Evolutionary conservation across 768 basidiomycete species (phyloP), one percentile per base, ranked within the genome.

Genomic region (Trametes meyenii): DNA sequence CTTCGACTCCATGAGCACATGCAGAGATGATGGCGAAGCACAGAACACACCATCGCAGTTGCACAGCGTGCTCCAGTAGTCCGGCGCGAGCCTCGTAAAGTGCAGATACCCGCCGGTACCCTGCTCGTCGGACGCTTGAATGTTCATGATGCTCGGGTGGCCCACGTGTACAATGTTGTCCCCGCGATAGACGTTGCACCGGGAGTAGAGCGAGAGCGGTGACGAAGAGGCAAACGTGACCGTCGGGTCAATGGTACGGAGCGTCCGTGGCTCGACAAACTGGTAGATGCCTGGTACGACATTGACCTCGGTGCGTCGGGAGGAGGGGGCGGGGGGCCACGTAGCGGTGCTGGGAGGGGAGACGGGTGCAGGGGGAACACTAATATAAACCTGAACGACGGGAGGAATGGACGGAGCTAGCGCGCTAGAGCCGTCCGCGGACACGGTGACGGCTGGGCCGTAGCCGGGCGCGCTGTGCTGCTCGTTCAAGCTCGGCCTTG

Each of bases 161-260:
- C 89, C 88, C 0, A 79, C 77, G 71, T 83, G 84, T 50, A 87
- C 76, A 51, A 80, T 66, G 21, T 73, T 74, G 13, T 79, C 83
- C 58, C 80, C 79, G 10, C 76, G 68, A 65, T 81, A 79, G 7
- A 90, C 83, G 0, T 78, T 78, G 73, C 84, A 89, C 35, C 76
- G 76, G 0, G 85, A 86, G 33, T 78, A 78, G 29, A 86, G 86
- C 11, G 74, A 69, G 36, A 87, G 75, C 4, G 76, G 67, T 2
- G 78, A 72, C 2, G 72, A 78, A 4, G 87, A 83, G 35, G 82
- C 70, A 64, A 90, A 84, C 19, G 88, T 86, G 26, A 90, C 79
- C 1, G 85, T 85, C 0, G 88, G 86, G 67, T 90, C 85, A 64
- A 90, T 88, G 45, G 78, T 73, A 12, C 74, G 74, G 55, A 90